phyloP scores from a whole-genome alignment of 441 rosid genomes.

The Arabidopsis lyrata region DNA sequence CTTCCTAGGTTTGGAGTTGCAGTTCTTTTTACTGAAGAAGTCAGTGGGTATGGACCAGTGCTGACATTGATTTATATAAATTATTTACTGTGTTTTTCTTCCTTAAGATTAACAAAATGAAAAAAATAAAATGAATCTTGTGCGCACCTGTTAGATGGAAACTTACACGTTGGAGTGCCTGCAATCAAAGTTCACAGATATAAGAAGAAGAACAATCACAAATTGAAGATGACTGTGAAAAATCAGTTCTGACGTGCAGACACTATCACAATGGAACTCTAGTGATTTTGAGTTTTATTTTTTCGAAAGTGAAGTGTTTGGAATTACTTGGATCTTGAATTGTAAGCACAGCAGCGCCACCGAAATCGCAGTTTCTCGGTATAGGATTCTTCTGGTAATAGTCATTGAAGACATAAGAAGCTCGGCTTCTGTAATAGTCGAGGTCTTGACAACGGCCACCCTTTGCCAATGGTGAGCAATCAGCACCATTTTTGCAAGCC shows the following conservation, averaged over 20 bases:
- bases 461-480: not conserved
- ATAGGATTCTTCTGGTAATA: constrained; percentile 62
- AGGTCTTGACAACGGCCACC: constrained; percentile 53
- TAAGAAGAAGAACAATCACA: constrained; percentile 1
- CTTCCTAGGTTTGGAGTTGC: constrained; percentile 2
- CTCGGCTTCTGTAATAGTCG: constrained; percentile 44
- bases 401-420: constrained; percentile 56
- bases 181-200: not conserved
- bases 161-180: constrained; percentile 6
- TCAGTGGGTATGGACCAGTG: constrained; percentile 4
- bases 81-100: not conserved
- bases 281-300: not conserved
- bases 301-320: not conserved
- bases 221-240: not conserved
- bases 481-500: not conserved
- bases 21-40: not conserved
- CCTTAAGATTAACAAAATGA: not conserved
- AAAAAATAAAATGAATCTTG: not conserved
- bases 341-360: constrained; percentile 68
- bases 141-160: not conserved
- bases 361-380: constrained; percentile 74
- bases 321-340: constrained; percentile 34
- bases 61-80: not conserved
- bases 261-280: not conserved
- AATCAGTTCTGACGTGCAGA: not conserved